A percentile compares a stretch with the other conserved stretches of the same genome.
Conservation (phyloP, 306 rosid species). For the Prunus armeniaca region DNA sequence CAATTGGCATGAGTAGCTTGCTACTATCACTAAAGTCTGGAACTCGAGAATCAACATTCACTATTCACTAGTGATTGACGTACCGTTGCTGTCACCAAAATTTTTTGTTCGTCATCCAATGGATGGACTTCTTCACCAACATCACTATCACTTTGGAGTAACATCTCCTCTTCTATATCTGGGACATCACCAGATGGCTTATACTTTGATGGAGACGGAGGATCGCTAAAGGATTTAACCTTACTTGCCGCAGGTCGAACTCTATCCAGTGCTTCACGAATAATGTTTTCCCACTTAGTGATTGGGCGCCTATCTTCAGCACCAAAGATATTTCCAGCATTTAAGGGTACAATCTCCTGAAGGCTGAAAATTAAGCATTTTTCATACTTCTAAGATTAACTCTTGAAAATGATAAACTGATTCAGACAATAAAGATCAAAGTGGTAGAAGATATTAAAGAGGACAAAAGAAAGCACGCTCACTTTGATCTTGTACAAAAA, state of each 20-base stretch:
- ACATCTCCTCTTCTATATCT: slow-evolving; percentile 67
- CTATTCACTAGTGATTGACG: slow-evolving; percentile 18
- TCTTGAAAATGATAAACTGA: slow-evolving; percentile 4
- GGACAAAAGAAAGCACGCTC: neutral
- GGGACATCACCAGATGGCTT: slow-evolving; percentile 62
- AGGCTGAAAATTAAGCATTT: slow-evolving; percentile 47
- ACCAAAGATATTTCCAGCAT: slow-evolving; percentile 84
- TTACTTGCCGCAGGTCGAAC: slow-evolving; percentile 47
- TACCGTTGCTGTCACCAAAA: slow-evolving; percentile 27
- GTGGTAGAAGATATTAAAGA: slow-evolving; percentile 1
- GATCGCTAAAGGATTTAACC: slow-evolving; percentile 83
- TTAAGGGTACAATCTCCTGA: slow-evolving; percentile 96
- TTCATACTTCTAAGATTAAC: slow-evolving; percentile 13
- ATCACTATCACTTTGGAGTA: slow-evolving; percentile 74
- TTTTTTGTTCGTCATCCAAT: slow-evolving; percentile 45
- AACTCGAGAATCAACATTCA: slow-evolving; percentile 25
- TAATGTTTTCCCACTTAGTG: slow-evolving; percentile 74
- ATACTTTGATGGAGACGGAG: slow-evolving; percentile 87
- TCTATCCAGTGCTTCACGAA: slow-evolving; percentile 67
- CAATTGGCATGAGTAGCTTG: slow-evolving; percentile 22
- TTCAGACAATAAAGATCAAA: slow-evolving; percentile 19
- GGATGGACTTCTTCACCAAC: slow-evolving; percentile 83
- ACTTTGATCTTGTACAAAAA: neutral
- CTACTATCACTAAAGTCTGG: slow-evolving; percentile 39
- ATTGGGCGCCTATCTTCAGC: slow-evolving; percentile 76